Base-by-base conservation (phyloP, 768 basidiomycete species). In the Phlebiopsis flavidoalba region DNA sequence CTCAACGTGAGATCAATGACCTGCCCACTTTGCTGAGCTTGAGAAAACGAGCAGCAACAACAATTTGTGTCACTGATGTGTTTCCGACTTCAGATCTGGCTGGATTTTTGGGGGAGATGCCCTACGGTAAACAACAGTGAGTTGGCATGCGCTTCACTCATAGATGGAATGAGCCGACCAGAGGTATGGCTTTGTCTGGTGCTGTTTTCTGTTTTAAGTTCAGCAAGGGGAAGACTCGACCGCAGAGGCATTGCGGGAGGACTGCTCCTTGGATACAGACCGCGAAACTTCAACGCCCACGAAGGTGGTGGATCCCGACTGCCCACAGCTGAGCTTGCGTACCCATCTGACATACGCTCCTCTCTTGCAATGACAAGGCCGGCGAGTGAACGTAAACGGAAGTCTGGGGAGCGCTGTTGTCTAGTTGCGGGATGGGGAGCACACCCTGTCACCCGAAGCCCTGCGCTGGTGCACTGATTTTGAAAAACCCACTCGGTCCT, bases 401-500 rank as follows among this genome's bases (percentile, higher is more conserved):
- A 21, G 48, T n/a, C n/a, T 4, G 48, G 10, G 48, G 48, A 49
- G 24, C 11, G 11, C 19, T 12, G 12, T 5, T n/a, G 19, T n/a
- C 19, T 17, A 58, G 10, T 5, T 11, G 57, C 8, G 6, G 57
- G 31, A 21, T 31, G 43, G 26, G 43, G 6, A 8, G 24, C 22
- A 3, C 26, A 11, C 8, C 5, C 19, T 14, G 31, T 31, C 26
- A 3, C 8, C 24, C 8, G 37, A 53, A 3, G n/a, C 4, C 48
- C 19, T n/a, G 22, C 40, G 52, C 12, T 33, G 17, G n/a, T 63
- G 33, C 21, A 58, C 58, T 19, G 4, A 5, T n/a, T 33, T 53
- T 54, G 52, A 63, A 63, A 35, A 63, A 63, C 15, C 61, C 61
- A 17, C 17, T 43, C 10, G 15, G n/a, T 0, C 61, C 61, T 8